phyloP scores from a whole-genome alignment of 371 early-diverging fungal species.

The Rhizopus sp. region DNA sequence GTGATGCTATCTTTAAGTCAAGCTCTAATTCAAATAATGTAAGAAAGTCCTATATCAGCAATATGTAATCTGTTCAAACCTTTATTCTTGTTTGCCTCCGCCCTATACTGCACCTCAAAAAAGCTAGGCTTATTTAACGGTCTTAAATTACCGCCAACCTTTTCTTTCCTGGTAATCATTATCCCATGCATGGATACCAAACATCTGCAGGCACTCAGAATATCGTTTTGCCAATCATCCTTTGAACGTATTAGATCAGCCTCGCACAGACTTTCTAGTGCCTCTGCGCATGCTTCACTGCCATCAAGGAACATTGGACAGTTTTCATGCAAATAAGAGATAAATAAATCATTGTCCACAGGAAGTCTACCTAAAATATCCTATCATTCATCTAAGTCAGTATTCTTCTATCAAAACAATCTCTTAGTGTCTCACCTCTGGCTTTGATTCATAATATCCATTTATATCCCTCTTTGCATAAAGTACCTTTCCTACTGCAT shows the following conservation, averaged over 20 bases:
- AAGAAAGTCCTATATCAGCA: background rate
- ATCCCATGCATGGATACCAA: constrained; percentile 30
- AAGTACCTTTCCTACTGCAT: constrained; percentile 46
- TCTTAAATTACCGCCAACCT: background rate
- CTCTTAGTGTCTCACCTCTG: constrained; percentile 21
- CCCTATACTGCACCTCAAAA: background rate
- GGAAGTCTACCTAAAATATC: constrained; percentile 27
- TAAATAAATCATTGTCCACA: constrained; percentile 23
- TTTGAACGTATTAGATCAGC: constrained; percentile 30
- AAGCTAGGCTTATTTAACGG: constrained; percentile 3
- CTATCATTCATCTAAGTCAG: constrained; percentile 2
- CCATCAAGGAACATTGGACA: constrained; percentile 19
- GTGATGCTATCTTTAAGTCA: background rate
- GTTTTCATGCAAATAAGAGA: constrained; percentile 32
- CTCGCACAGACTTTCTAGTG: constrained; percentile 21
- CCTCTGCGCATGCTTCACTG: constrained; percentile 16
- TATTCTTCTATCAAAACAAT: background rate
- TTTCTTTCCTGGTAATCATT: constrained; percentile 15
- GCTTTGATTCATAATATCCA: constrained; percentile 28
- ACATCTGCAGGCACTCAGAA: constrained; percentile 2
- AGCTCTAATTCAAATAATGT: background rate
- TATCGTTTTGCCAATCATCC: constrained; percentile 22
- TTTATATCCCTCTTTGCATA: constrained; percentile 35
- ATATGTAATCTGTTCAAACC: background rate
- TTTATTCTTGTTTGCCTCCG: background rate